phyloP scores from a whole-genome alignment of 257 asterid genomes.

The Solanum gandarillasii region DNA sequence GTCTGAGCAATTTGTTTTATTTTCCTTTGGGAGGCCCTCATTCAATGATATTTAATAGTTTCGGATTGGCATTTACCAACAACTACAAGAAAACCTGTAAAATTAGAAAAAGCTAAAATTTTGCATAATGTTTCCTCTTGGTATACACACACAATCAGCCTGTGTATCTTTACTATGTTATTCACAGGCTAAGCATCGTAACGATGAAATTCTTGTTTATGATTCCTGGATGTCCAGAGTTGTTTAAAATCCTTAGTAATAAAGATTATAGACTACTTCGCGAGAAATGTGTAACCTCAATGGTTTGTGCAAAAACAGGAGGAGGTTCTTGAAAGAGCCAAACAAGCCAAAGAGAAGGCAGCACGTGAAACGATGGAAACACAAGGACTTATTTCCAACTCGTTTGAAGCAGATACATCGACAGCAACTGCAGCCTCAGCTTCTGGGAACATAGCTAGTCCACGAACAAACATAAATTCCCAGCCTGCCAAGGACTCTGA shows the following conservation, averaged over 20 bases:
- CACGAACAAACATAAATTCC: not conserved
- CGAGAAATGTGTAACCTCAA: not conserved
- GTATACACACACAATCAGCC: not conserved
- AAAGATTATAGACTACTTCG: not conserved
- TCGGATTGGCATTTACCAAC: not conserved
- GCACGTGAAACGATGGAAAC: conserved; percentile 51
- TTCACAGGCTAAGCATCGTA: not conserved
- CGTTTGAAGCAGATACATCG: conserved; percentile 11
- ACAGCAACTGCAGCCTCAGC: conserved; percentile 9
- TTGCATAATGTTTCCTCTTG: not conserved
- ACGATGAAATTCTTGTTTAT: not conserved
- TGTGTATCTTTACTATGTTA: not conserved
- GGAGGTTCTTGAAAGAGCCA: conserved; percentile 78
- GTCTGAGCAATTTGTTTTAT: not conserved
- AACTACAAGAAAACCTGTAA: not conserved
- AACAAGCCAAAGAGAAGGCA: conserved; percentile 65
- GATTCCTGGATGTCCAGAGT: not conserved
- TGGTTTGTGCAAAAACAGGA: conserved; percentile 29
- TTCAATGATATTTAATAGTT: not conserved
- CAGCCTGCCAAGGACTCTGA: conserved; percentile 18
- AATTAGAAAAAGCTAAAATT: not conserved
- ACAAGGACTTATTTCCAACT: conserved; percentile 24
- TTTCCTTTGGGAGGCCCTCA: not conserved
- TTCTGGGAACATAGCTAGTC: not conserved
- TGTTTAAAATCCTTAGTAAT: not conserved